Evolutionary conservation across 2,329 filamentous ascomycete genomes (phyloP).

Genomic region (Dichotomopilus funicola): DNA sequence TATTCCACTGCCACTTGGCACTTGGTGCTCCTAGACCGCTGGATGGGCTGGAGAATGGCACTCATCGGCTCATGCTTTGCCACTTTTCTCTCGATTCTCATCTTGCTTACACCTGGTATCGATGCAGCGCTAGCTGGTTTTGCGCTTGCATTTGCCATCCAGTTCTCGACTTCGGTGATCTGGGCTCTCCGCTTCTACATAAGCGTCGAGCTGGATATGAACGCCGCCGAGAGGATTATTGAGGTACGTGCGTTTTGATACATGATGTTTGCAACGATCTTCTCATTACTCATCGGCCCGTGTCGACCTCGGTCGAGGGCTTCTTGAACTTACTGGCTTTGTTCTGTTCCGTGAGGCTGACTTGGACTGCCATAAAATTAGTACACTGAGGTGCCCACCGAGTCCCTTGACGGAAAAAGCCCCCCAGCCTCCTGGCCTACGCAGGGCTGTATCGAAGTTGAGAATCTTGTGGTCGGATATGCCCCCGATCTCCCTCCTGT

Average conservation of each 20-base stretch:
- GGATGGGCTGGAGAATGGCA: constrained; percentile 68
- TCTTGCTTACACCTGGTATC: constrained; percentile 55
- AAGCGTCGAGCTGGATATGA: constrained; percentile 71
- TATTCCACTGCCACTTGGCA: constrained; percentile 62
- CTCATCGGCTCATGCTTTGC: constrained; percentile 64
- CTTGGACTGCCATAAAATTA: too few species aligned
- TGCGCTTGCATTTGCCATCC: constrained; percentile 64
- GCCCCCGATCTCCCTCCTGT: constrained; percentile 65
- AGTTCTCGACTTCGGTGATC: constrained; percentile 58
- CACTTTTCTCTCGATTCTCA: constrained; percentile 55
- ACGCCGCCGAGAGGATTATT: constrained; percentile 66
- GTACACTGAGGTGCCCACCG: constrained; percentile 63
- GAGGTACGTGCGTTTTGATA: constrained; percentile 35
- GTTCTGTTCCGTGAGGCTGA: too few species aligned
- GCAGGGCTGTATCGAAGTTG: constrained; percentile 65
- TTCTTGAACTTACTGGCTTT: too few species aligned
- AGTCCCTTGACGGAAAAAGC: constrained; percentile 53
- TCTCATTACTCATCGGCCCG: too few species aligned
- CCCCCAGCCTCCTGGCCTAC: constrained; percentile 70
- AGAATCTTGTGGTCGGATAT: constrained; percentile 67
- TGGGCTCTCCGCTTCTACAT: constrained; percentile 63
- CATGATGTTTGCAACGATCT: too few species aligned
- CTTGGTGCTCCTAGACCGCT: constrained; percentile 66
- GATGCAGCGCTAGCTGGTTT: constrained; percentile 69
- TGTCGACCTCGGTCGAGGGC: too few species aligned